Evolutionary conservation across 805 yeast species (phyloP).

Genomic region (Saturnispora besseyi): DNA sequence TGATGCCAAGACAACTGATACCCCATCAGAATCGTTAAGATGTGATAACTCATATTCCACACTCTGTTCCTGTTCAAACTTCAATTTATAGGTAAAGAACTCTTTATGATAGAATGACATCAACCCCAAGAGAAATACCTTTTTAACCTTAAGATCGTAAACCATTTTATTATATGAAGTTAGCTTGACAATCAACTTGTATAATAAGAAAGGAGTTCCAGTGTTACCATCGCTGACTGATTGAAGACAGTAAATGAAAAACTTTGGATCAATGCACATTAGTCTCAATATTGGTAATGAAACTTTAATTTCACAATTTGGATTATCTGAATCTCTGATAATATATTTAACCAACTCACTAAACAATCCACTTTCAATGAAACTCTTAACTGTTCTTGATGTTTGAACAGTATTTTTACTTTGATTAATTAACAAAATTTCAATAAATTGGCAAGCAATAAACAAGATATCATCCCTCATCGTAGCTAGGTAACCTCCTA

Average conservation of each 20-base stretch:
- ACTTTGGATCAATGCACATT: conserved; percentile 27
- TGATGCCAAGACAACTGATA: conserved; percentile 18
- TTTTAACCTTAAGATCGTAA: conserved; percentile 69
- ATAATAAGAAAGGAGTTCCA: conserved; percentile 14
- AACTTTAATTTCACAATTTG: conserved; percentile 34
- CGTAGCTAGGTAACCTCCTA: conserved; percentile 45
- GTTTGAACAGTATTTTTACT: conserved; percentile 11
- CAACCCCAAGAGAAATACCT: conserved; percentile 31
- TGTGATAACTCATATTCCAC: conserved; percentile 22
- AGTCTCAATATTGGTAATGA: conserved; percentile 33
- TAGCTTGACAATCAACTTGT: conserved; percentile 20
- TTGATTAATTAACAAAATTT: conserved; percentile 35
- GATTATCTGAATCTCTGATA: conserved; percentile 35
- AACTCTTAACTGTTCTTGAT: conserved; percentile 16
- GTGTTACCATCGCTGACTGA: not conserved
- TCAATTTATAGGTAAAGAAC: conserved; percentile 1
- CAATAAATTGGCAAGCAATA: conserved; percentile 45
- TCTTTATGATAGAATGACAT: conserved; percentile 23
- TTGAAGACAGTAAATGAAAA: conserved; percentile 22
- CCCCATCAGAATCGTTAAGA: conserved; percentile 15
- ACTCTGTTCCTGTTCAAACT: conserved; percentile 10
- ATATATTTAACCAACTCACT: conserved; percentile 34
- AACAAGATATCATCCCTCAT: conserved; percentile 67
- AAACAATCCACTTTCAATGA: conserved; percentile 39
- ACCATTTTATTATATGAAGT: conserved; percentile 35